Evolutionary conservation across 1,284 basidiomycete species (phyloP), one percentile per base, ranked within the genome.

Genomic region (Ceratobasidium papillatum): DNA sequence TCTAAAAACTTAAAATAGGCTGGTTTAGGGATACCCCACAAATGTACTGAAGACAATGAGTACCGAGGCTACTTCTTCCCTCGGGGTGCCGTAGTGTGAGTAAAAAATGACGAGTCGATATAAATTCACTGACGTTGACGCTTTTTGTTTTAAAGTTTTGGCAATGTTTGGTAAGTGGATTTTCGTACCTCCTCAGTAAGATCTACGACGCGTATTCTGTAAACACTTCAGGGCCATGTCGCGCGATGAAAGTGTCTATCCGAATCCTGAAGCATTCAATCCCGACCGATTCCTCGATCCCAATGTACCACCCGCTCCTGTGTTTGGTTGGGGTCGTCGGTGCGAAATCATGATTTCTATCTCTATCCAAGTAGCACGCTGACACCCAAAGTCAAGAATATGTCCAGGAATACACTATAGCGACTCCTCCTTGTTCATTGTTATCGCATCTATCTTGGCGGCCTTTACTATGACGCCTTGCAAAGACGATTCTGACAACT

Each of bases 311-410:
- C 32, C n/a, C 12, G 30, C 58, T 17, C 69, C 69, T 22, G 49
- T 36, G n/a, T 72, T 72, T 62, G 69, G 69, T n/a, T 73, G 69
- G 69, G 69, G 69, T 30, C 43, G 69, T 38, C 56, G 69, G 69
- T 73, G 14, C 32, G 69, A 36, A 12, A 32, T 32, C 49, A 9
- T 4, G 3, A 11, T 9, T 27, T 8, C 30, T 41, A 8, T 25
- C 11, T 19, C 47, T 38, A 56, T 7, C 14, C 34, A 38, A 7
- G 4, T 41, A 58, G 22, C 32, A 41, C 3, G 36, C 69, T 65
- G 17, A 65, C 45, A 17, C 32, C 1, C 11, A 19, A 3, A 2
- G 5, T 27, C 5, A 32, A 74, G 73, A 14, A 12, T 36, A 22
- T 73, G 69, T 47, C 69, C 69, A 3, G 69, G 69, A 34, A 34